Evolutionary conservation across 768 basidiomycete species (phyloP).

Genomic region (Naganishia kalamii): DNA sequence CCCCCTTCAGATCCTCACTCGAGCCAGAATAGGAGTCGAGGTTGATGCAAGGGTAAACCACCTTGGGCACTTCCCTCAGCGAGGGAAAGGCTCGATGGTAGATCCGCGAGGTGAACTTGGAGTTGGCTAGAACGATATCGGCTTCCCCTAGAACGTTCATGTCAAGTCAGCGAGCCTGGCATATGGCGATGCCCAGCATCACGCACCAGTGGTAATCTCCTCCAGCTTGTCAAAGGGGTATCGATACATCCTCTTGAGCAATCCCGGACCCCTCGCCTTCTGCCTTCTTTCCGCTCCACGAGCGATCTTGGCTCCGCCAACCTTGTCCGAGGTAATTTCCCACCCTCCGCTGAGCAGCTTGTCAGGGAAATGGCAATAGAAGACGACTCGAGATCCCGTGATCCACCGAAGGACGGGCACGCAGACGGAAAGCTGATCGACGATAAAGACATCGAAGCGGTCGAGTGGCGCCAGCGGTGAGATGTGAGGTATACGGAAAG

Average conservation of each 20-base stretch:
- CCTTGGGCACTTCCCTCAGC: conserved; percentile 55
- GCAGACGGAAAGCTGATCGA: conserved; percentile 91
- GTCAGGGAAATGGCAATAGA: conserved; percentile 98
- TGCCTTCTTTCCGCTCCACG: conserved; percentile 48
- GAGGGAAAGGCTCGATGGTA: conserved; percentile 70
- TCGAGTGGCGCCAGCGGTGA: conserved; percentile 30
- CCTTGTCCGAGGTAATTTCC: conserved; percentile 46
- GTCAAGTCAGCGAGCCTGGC: background rate
- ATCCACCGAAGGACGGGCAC: conserved; percentile 70
- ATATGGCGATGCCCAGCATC: background rate
- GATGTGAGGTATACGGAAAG: conserved; percentile 23
- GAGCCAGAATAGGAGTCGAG: conserved; percentile 56
- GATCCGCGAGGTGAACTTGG: conserved; percentile 76
- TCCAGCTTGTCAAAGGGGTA: conserved; percentile 85
- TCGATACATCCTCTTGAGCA: conserved; percentile 72
- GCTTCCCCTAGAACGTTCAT: conserved; percentile 60
- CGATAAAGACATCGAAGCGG: conserved; percentile 71
- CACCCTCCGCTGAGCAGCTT: conserved; percentile 60
- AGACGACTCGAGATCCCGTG: conserved; percentile 72
- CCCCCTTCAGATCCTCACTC: conserved; percentile 41
- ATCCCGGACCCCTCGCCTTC: conserved; percentile 10
- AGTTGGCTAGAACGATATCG: conserved; percentile 86
- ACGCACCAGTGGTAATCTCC: conserved; percentile 77
- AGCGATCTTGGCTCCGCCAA: conserved; percentile 36
- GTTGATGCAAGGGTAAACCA: conserved; percentile 97